These are phyloP conservation scores for Karstenula rhodostoma DNA, from an alignment of 2,329 filamentous ascomycete genomes.

Conservation along the genomic window DNA sequence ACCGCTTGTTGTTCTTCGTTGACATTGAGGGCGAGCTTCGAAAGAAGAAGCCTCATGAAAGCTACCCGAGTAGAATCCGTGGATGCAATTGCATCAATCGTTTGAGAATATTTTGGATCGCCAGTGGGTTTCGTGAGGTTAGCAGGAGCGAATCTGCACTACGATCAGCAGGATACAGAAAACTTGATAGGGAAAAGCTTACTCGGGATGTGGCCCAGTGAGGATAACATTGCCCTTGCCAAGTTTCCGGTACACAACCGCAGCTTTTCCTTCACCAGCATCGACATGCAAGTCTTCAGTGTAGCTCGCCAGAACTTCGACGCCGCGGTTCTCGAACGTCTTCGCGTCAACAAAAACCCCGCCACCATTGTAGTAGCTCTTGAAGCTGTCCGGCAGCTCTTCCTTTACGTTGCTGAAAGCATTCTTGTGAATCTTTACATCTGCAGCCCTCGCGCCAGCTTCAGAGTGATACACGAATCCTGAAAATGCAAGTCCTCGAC, in stretches of 20 bases:
- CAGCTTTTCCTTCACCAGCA: constrained; percentile 75
- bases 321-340: constrained; percentile 66
- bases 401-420: constrained; percentile 60
- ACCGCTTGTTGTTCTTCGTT: constrained; percentile 73
- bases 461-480: constrained; percentile 94
- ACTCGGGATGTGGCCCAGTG: constrained; percentile 94
- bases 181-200: constrained; percentile 43
- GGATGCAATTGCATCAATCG: constrained; percentile 72
- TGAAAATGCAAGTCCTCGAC: constrained; percentile 83
- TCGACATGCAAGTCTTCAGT: constrained; percentile 78
- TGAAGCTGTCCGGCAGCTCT: constrained; percentile 68
- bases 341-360: constrained; percentile 88
- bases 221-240: constrained; percentile 82
- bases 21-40: constrained; percentile 82
- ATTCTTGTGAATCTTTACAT: constrained; percentile 69
- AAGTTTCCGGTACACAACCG: constrained; percentile 82
- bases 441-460: constrained; percentile 77
- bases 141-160: constrained; percentile 76
- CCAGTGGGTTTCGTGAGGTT: constrained; percentile 76
- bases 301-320: constrained; percentile 86
- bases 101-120: constrained; percentile 72
- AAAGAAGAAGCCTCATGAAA: constrained; percentile 82
- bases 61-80: constrained; percentile 74
- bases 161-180: constrained; percentile 21
- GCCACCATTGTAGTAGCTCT: constrained; percentile 92